phyloP scores from a whole-genome alignment of 2,329 filamentous ascomycete genomes.

The Orbilia oligospora region DNA sequence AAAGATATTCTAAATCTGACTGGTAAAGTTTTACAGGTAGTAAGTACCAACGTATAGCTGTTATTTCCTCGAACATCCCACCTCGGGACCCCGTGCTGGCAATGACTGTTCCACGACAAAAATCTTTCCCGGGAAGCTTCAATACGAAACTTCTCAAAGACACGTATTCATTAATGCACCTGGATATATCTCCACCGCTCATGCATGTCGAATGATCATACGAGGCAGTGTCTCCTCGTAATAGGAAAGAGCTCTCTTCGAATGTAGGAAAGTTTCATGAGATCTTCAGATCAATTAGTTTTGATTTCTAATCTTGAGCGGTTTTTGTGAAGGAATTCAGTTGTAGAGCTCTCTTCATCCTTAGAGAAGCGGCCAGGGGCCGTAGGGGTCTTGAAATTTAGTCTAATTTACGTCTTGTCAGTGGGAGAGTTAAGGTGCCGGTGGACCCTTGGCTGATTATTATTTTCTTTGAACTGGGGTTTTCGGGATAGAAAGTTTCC shows the following conservation, averaged over 20 bases:
- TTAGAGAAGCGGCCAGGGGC: neutral
- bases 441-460: neutral
- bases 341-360: neutral
- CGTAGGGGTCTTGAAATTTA: neutral
- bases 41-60: no score
- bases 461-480: neutral
- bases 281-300: neutral
- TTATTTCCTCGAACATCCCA: no score
- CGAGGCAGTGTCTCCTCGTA: neutral
- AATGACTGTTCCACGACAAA: neutral
- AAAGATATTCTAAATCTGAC: no score
- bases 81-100: no score
- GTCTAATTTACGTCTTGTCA: neutral
- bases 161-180: neutral
- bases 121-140: neutral
- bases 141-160: neutral
- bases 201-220: neutral
- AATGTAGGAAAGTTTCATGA: neutral
- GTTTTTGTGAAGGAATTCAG: neutral
- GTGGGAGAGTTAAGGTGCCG: neutral
- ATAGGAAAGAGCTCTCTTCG: neutral
- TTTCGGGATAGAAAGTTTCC: neutral
- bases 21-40: no score
- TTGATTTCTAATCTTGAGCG: neutral
- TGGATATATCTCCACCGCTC: neutral